Base-by-base conservation (phyloP, 805 yeast species). In the Zygotorulaspora danielsina region DNA sequence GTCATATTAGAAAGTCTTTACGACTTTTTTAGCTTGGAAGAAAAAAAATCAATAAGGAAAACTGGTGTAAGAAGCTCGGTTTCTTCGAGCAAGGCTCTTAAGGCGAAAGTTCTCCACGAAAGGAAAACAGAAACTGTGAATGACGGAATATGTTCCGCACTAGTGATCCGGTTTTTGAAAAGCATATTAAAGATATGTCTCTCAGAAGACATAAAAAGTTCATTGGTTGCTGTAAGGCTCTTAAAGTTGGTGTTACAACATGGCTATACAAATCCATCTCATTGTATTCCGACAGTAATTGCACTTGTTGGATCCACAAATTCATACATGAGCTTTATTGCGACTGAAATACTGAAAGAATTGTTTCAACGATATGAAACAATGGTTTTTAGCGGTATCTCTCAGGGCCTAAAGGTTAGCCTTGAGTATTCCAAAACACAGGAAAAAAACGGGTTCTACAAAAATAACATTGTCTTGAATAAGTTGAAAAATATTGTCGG, bases 201-300 rank as follows among this genome's bases (percentile, higher is more conserved):
- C 0, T 49, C 55, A 3, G 71, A 71, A 24, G 72, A 75, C 20
- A 66, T 66, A 2, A 71, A 67, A 3, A 62, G 61, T 32, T 74
- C 85, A 1, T 59, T 65, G 19, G 56, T 70, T 1, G 79, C 86
- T 0, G 69, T 80, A 3, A 65, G 69, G 21, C 76, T 79, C 44
- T 53, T 85, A 30, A 76, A 71, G 39, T 57, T 75, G 30, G 74
- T 81, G 17, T 71, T 81, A 7, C 69, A 69, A 19, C 68, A 78
- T 38, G 95, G 95, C 0, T 81, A 76, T 59, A 81, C 83, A 0
- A 84, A 82, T 53, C 96, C 96, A 1, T 72, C 83, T 40, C 51
- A 73, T 4, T 76, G 86, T 51, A 73, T 81, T 5, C 75, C 88
- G 0, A 80, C 88, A 0, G 68, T 84, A 1, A 71, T 85, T 40